Conservation (phyloP, 371 early-diverging fungal species). For the Mucor saturninus region DNA sequence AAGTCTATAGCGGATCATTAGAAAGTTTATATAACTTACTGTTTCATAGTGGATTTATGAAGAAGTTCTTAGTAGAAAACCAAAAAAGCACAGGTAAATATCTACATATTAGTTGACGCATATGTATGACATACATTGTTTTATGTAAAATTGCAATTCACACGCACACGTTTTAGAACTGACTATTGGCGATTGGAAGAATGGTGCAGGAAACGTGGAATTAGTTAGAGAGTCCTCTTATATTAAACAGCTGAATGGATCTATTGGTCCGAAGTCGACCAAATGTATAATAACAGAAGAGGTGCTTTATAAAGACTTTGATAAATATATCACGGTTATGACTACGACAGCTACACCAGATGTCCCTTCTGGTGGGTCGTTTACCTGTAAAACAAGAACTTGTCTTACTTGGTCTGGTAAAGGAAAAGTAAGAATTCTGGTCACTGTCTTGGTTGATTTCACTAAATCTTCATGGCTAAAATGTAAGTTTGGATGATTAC, state of each 20-base stretch:
- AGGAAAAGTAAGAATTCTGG: constrained; percentile 61
- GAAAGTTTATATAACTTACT: constrained; percentile 53
- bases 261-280: constrained; percentile 73
- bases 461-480: constrained; percentile 76
- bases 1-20: constrained; percentile 48
- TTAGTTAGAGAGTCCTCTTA: constrained; percentile 34
- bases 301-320: constrained; percentile 60
- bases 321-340: constrained; percentile 57
- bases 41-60: constrained; percentile 43
- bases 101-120: neutral
- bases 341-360: constrained; percentile 78
- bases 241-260: constrained; percentile 40
- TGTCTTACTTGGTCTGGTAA: constrained; percentile 81
- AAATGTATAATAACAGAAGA: constrained; percentile 67
- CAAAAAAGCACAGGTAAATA: constrained; percentile 47
- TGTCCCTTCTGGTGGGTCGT: constrained; percentile 85
- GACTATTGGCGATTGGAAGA: constrained; percentile 41
- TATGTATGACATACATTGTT: no score
- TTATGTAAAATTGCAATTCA: no score
- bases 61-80: constrained; percentile 37
- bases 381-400: constrained; percentile 71
- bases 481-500: constrained; percentile 38
- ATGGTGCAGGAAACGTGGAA: constrained; percentile 21
- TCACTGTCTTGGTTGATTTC: constrained; percentile 74
- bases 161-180: constrained; percentile 24